Conservation (phyloP, 2,329 filamentous ascomycete species). For the Coleophoma crateriformis region DNA sequence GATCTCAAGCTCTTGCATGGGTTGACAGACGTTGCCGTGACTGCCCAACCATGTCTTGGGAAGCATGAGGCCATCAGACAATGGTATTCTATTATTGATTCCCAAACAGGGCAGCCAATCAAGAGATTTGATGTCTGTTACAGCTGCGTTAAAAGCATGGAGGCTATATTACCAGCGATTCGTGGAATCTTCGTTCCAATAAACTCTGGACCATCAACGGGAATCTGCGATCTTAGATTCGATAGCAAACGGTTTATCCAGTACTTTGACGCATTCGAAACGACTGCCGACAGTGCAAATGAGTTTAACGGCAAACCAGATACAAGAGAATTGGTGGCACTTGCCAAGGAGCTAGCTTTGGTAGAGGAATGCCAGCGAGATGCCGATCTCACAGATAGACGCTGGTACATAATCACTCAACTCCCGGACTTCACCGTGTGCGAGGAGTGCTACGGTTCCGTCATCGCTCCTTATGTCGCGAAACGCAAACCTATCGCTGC, state of each 20-base stretch:
- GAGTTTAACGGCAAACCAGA: constrained; percentile 18
- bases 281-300: constrained; percentile 44
- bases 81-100: constrained; percentile 75
- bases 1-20: constrained; percentile 66
- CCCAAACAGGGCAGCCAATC: constrained; percentile 56
- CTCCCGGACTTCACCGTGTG: constrained; percentile 79
- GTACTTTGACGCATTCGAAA: constrained; percentile 58
- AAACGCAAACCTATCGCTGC: constrained; percentile 50
- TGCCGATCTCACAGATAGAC: constrained; percentile 47
- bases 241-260: constrained; percentile 48
- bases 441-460: constrained; percentile 77
- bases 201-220: constrained; percentile 35
- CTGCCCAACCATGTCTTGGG: constrained; percentile 52
- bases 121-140: constrained; percentile 71
- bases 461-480: constrained; percentile 61
- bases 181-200: constrained; percentile 54
- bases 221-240: constrained; percentile 66
- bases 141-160: constrained; percentile 66
- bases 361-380: constrained; percentile 27
- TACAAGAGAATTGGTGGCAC: constrained; percentile 16
- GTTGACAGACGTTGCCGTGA: constrained; percentile 57
- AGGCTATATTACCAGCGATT: constrained; percentile 68
- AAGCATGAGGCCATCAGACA: constrained; percentile 47
- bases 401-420: constrained; percentile 74
- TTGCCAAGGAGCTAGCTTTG: constrained; percentile 15